Evolutionary conservation across 2,329 filamentous ascomycete species (phyloP).

Genomic region (Bretziella fagacearum): DNA sequence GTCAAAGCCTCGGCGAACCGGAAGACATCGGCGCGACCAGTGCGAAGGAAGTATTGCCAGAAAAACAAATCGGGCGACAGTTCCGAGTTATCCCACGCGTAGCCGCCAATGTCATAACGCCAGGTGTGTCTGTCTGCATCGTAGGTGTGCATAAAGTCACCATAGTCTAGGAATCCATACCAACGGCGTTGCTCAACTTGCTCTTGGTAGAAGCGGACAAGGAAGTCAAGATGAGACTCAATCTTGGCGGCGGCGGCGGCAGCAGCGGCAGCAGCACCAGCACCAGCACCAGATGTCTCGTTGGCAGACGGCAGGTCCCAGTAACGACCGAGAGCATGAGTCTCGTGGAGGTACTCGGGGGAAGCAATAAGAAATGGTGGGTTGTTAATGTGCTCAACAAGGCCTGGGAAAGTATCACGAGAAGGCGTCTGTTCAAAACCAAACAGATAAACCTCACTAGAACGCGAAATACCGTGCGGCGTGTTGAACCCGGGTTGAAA

Average conservation of each 20-base stretch:
- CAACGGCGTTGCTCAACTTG: slow-evolving; percentile 41
- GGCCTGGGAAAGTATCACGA: slow-evolving; percentile 26
- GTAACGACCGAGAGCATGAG: slow-evolving; percentile 36
- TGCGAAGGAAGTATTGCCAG: slow-evolving; percentile 45
- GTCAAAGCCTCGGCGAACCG: slow-evolving; percentile 41
- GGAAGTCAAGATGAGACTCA: slow-evolving; percentile 36
- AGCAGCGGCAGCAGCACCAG: slow-evolving; percentile 19
- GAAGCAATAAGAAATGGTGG: slow-evolving; percentile 35
- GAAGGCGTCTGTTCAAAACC: slow-evolving; percentile 36
- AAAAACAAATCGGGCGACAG: slow-evolving; percentile 45
- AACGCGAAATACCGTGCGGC: slow-evolving; percentile 39
- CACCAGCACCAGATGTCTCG: slow-evolving; percentile 17
- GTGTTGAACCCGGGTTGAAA: slow-evolving; percentile 38
- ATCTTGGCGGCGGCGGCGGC: slow-evolving; percentile 20
- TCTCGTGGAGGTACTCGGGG: slow-evolving; percentile 32
- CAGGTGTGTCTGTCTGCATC: slow-evolving; percentile 41
- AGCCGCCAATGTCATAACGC: slow-evolving; percentile 47
- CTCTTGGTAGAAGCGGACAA: slow-evolving; percentile 36
- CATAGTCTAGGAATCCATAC: slow-evolving; percentile 48
- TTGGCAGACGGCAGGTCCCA: slow-evolving; percentile 27
- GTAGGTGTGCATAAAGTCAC: slow-evolving; percentile 47
- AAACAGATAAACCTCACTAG: slow-evolving; percentile 38
- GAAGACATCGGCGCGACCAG: slow-evolving; percentile 39
- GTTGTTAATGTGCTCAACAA: slow-evolving; percentile 30
- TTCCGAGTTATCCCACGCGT: slow-evolving; percentile 49